Evolutionary conservation across 2,329 filamentous ascomycete genomes (phyloP), one percentile per base, ranked within the genome.

Genomic region (Claviceps pazoutovae): DNA sequence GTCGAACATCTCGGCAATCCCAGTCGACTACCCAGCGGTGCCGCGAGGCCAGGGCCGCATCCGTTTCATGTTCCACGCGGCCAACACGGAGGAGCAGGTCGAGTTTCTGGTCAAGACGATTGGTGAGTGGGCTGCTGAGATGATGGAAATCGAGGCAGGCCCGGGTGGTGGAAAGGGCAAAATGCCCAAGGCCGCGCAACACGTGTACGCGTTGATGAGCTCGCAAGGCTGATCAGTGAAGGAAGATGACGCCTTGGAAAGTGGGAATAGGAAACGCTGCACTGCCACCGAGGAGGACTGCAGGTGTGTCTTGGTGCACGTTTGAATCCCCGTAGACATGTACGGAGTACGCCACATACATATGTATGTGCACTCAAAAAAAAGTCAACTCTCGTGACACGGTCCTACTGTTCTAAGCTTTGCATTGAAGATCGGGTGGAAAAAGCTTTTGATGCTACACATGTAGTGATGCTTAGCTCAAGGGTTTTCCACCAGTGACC

Each of bases 1-100:
- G 26, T 17, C 49, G 1, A 46, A 49, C 16, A 53, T 60, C 47
- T 55, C 36, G 16, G 57, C 50, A 1, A 61, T 53, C 37, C 58
- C 68, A 8, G 61, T 73, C 1, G 64, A 64, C 5, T 59, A 64
- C 48, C 71, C 70, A 1, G 65, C 64, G 2, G 71, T 74, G 2
- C 67, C 68, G 0, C 56, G 59, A 39, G 70, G 70, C 0, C 59
- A 64, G 17, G 61, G 61, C 45, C 60, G 71, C 8, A 56, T 74
- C 1, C 60, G 68, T 30, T 52, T 73, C 1, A 64, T 66, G 19
- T 54, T 74, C 23, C 69, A 74, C 55, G 68, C 68, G 2, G 59
- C 59, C 4, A 72, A 72, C 48, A 71, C 67, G 2, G 54, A 60
- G 19, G 60, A 56, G 1, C 58, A 74, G 39, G 58, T 71, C 2